Evolutionary conservation across 1,284 basidiomycete species (phyloP).

Genomic region (Ustilago loliicola): DNA sequence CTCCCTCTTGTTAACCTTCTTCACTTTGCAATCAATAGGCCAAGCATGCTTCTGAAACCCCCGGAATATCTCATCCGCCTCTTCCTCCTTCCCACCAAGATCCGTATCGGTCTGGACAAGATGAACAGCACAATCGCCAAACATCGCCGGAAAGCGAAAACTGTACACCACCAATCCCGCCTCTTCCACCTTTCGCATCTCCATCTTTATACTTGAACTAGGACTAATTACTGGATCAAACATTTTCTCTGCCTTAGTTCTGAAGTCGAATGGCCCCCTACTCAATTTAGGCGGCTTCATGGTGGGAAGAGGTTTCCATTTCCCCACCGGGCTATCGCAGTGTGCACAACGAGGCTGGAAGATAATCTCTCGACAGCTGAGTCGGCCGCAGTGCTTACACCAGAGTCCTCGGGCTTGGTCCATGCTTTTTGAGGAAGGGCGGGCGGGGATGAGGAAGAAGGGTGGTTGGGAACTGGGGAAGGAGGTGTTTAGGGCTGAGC

Average conservation of each 20-base stretch:
- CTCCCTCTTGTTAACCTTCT: not conserved
- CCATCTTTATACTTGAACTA: conserved; percentile 17
- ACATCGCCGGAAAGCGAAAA: conserved; percentile 27
- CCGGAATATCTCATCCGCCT: conserved; percentile 30
- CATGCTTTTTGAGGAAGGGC: conserved; percentile 14
- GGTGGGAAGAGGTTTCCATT: conserved; percentile 21
- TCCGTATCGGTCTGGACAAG: conserved; percentile 42
- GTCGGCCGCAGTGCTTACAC: conserved; percentile 40
- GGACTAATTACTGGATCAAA: conserved; percentile 37
- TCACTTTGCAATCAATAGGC: conserved; percentile 6
- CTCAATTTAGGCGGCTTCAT: conserved; percentile 13
- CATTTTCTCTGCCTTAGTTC: not conserved
- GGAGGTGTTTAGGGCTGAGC: conserved; percentile 9
- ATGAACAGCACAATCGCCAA: conserved; percentile 44
- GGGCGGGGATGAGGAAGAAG: conserved; percentile 23
- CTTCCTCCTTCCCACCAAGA: conserved; percentile 10
- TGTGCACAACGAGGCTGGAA: conserved; percentile 36
- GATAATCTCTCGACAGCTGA: conserved; percentile 46
- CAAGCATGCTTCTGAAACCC: conserved; percentile 34
- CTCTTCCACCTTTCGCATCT: not conserved
- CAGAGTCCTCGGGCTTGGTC: conserved; percentile 42
- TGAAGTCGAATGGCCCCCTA: conserved; percentile 20
- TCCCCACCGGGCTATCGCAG: conserved; percentile 22
- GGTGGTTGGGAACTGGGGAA: conserved; percentile 26
- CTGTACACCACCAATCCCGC: conserved; percentile 26